Percentiles rank a stretch among this genome's conserved stretches.
These are phyloP conservation scores for Karstenula rhodostoma DNA, from an alignment of 2,329 filamentous ascomycete genomes.

Conservation along the genomic window DNA sequence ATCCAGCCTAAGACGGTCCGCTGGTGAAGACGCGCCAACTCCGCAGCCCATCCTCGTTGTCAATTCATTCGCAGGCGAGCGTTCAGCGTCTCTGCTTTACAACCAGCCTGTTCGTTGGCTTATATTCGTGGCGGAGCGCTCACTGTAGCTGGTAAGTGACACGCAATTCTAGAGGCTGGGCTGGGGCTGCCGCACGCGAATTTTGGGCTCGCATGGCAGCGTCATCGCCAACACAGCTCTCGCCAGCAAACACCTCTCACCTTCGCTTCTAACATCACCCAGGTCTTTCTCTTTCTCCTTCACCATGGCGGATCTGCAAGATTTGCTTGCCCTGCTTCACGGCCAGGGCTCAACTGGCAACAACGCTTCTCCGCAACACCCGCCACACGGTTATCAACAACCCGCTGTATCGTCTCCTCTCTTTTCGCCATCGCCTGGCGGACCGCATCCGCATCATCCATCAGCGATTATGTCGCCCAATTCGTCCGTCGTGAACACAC, in stretches of 20 bases:
- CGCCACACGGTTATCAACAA: constrained; percentile 56
- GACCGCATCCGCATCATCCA: constrained; percentile 63
- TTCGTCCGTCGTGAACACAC: constrained; percentile 55
- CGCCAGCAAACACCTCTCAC: constrained; percentile 14
- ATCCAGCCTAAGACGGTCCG: constrained; percentile 11
- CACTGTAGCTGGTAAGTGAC: constrained; percentile 8
- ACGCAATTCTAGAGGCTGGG: constrained; percentile 19
- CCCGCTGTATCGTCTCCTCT: constrained; percentile 67
- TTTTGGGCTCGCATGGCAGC: constrained; percentile 20
- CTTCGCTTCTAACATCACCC: constrained; percentile 17
- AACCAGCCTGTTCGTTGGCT: constrained; percentile 8
- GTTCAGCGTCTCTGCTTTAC: constrained; percentile 16
- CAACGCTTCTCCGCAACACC: constrained; percentile 32
- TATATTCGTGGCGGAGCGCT: constrained; percentile 8
- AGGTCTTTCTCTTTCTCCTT: constrained; percentile 30
- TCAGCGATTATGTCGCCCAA: constrained; percentile 68
- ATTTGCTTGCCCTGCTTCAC: constrained; percentile 55
- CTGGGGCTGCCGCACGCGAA: constrained; percentile 17
- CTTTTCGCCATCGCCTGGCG: constrained; percentile 63
- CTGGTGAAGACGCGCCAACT: constrained; percentile 18
- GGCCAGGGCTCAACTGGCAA: constrained; percentile 37
- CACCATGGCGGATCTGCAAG: constrained; percentile 54
- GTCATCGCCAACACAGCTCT: constrained; percentile 20
- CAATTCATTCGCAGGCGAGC: constrained; percentile 16
- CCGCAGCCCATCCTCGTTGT: constrained; percentile 3